Evolutionary conservation across 441 rosid genomes (phyloP).

Genomic region (Populus hybrid): DNA sequence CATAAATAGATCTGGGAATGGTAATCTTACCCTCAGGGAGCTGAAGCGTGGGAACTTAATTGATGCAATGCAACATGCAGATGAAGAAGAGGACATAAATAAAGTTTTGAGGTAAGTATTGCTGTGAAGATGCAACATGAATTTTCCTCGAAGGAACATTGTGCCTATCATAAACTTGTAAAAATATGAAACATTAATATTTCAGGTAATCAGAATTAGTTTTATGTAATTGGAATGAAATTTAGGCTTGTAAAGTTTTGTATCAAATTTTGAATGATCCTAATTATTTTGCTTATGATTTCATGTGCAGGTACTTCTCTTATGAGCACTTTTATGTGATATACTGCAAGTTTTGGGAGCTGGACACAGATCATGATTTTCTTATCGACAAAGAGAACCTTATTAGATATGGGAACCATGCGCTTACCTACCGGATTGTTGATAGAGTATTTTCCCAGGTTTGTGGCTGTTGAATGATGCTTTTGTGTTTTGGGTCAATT

Average conservation of each 20-base stretch:
- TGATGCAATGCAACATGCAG: constrained; percentile 88
- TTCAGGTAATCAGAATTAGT: neutral
- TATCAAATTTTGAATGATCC: neutral
- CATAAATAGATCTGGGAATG: constrained; percentile 87
- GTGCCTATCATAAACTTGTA: neutral
- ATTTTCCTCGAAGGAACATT: neutral
- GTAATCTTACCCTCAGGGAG: constrained; percentile 83
- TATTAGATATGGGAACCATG: constrained; percentile 97
- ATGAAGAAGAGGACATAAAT: constrained; percentile 98
- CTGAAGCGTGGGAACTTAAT: constrained; percentile 84
- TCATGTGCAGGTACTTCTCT: constrained; percentile 71
- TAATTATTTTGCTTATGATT: neutral
- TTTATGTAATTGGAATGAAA: neutral
- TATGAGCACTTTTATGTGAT: constrained; percentile 97
- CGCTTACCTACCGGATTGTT: constrained; percentile 94
- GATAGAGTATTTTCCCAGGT: constrained; percentile 99
- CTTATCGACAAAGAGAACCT: constrained; percentile 97
- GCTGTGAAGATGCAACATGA: constrained; percentile 6
- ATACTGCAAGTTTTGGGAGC: constrained; percentile 99
- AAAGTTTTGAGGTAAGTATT: constrained; percentile 82
- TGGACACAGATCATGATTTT: constrained; percentile 96
- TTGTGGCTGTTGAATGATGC: constrained; percentile 25
- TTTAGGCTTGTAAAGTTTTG: neutral
- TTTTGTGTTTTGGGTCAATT: neutral
- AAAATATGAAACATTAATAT: neutral